phyloP scores from a whole-genome alignment of 1,284 basidiomycete species.

The Sporisorium exsertum region DNA sequence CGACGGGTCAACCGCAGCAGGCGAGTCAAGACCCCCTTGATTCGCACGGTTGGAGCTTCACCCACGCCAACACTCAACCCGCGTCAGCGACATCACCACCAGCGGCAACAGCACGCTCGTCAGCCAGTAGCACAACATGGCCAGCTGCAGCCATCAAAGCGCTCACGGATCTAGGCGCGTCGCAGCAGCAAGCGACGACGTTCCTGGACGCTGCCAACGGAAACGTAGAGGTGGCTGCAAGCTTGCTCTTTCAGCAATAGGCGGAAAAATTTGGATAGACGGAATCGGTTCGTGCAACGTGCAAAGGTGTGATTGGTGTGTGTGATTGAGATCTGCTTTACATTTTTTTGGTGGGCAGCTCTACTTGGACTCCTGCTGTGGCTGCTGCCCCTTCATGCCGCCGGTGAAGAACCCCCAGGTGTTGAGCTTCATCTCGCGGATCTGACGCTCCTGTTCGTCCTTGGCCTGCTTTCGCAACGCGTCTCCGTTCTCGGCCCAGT shows the following conservation, averaged over 20 bases:
- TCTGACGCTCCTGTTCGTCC: slow-evolving; percentile 83
- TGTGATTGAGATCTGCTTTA: background rate
- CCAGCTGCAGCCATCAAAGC: slow-evolving; percentile 59
- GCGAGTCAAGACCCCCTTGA: slow-evolving; percentile 59
- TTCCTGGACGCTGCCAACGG: slow-evolving; percentile 83
- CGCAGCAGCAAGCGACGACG: slow-evolving; percentile 80
- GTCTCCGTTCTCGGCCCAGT: slow-evolving; percentile 83
- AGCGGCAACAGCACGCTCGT: slow-evolving; percentile 17
- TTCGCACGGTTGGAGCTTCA: slow-evolving; percentile 55
- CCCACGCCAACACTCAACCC: slow-evolving; percentile 15
- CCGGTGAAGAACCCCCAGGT: slow-evolving; percentile 61
- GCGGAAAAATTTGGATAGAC: background rate
- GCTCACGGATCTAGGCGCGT: slow-evolving; percentile 77
- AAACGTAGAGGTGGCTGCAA: slow-evolving; percentile 88
- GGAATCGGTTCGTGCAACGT: too few species aligned
- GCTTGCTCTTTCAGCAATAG: slow-evolving; percentile 77
- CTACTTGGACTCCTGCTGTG: background rate
- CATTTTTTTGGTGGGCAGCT: background rate
- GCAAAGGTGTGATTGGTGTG: slow-evolving; percentile 1
- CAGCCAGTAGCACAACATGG: slow-evolving; percentile 32
- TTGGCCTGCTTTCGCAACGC: slow-evolving; percentile 82
- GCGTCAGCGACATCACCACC: slow-evolving; percentile 14
- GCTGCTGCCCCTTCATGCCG: slow-evolving; percentile 22
- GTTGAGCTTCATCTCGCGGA: slow-evolving; percentile 71
- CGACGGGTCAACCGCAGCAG: background rate